Evolutionary conservation across 306 rosid species (phyloP).

Genomic region (Cicer chorassanicum): DNA sequence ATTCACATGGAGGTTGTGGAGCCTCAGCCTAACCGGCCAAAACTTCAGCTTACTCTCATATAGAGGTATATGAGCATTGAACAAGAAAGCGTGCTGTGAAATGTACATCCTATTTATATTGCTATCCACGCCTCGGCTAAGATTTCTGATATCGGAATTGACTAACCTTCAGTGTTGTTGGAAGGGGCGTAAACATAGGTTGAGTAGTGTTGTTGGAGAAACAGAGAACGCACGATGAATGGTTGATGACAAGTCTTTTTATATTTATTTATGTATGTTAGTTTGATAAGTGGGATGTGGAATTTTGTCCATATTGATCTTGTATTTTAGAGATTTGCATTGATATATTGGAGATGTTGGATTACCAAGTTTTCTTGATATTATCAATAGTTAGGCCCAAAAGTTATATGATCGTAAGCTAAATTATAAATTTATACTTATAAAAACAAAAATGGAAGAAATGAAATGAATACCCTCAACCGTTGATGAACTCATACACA

Average conservation of each 20-base stretch:
- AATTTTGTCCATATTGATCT: constrained; percentile 18
- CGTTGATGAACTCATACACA: background rate
- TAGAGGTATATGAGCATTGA: constrained; percentile 41
- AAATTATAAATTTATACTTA: background rate
- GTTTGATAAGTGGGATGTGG: background rate
- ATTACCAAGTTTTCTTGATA: background rate
- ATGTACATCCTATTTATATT: constrained; percentile 28
- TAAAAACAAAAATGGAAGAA: background rate
- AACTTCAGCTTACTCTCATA: constrained; percentile 78
- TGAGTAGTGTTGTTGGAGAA: constrained; percentile 18
- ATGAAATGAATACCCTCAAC: constrained; percentile 2
- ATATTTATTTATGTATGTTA: background rate
- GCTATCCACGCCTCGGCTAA: constrained; percentile 2
- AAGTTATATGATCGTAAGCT: background rate
- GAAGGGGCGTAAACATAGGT: background rate
- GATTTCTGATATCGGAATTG: constrained; percentile 13
- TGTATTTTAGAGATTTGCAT: constrained; percentile 17
- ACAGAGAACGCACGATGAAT: background rate
- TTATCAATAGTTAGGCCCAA: background rate
- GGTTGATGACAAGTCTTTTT: background rate
- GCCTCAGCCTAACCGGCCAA: constrained; percentile 92
- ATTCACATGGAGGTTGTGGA: constrained; percentile 95
- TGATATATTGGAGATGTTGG: background rate
- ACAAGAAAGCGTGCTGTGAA: constrained; percentile 10
- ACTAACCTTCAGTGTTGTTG: background rate